Conservation (phyloP, 2,329 filamentous ascomycete genomes). For the Talaromyces sp. region DNA sequence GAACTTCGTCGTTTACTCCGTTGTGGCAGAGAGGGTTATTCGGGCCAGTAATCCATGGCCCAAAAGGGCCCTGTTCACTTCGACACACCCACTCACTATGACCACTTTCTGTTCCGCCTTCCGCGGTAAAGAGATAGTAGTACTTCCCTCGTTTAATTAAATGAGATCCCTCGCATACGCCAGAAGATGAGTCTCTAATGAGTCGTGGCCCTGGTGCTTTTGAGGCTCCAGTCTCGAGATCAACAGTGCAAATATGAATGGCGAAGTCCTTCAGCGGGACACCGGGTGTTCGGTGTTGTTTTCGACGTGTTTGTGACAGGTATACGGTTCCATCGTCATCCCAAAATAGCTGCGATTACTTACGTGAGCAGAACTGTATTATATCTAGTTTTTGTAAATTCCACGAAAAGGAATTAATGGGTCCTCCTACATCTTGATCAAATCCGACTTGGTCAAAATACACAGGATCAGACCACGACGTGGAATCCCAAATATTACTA, state of each 20-base stretch:
- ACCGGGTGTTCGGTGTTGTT: constrained; percentile 30
- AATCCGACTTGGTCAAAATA: constrained; percentile 8
- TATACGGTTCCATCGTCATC: constrained; percentile 47
- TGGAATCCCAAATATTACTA: constrained; percentile 4
- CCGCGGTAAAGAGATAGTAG: constrained; percentile 50
- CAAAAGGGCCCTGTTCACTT: constrained; percentile 49
- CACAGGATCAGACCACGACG: constrained; percentile 4
- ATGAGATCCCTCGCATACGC: constrained; percentile 49
- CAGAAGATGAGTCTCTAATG: constrained; percentile 42
- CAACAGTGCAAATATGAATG: constrained; percentile 31
- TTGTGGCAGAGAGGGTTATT: constrained; percentile 53
- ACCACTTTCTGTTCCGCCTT: constrained; percentile 53
- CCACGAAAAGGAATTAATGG: not conserved
- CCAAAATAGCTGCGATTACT: constrained; percentile 41
- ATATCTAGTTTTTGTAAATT: not conserved
- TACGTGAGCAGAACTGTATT: not conserved
- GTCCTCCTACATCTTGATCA: constrained; percentile 44
- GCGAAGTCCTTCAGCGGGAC: constrained; percentile 47
- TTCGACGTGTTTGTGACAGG: constrained; percentile 37
- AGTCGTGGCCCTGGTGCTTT: constrained; percentile 22
- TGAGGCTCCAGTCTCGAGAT: constrained; percentile 27
- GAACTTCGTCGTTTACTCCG: constrained; percentile 42
- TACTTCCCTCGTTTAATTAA: constrained; percentile 47
- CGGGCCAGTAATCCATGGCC: constrained; percentile 57
- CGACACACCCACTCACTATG: constrained; percentile 56